phyloP scores from a whole-genome alignment of 169 alveolate species.

The Plasmodium malariae region DNA sequence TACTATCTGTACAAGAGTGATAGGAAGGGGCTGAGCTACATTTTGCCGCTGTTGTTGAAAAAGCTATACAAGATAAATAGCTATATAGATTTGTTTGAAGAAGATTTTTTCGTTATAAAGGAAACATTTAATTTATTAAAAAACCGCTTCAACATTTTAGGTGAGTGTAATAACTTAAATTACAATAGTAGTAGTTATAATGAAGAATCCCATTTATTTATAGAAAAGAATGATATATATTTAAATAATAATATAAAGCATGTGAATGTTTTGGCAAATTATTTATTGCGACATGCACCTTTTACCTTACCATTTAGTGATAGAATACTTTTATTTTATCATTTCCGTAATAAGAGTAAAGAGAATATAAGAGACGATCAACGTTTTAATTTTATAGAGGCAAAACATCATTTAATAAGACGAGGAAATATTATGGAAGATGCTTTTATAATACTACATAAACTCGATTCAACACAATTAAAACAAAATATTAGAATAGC shows the following conservation, averaged over 20 bases:
- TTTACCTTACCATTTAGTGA: conserved; percentile 79
- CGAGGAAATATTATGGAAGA: conserved; percentile 87
- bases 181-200: conserved; percentile 26
- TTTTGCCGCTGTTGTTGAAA: conserved; percentile 5
- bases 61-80: conserved; percentile 38
- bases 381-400: conserved; percentile 53
- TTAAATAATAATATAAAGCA: conserved; percentile 62
- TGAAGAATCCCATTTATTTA: conserved; percentile 19
- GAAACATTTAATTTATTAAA: conserved; percentile 48
- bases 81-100: conserved; percentile 44
- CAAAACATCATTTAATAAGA: conserved; percentile 79
- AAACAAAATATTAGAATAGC: conserved; percentile 87
- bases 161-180: conserved; percentile 42
- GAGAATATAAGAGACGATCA: conserved; percentile 69
- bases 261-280: conserved; percentile 68
- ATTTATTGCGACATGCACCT: conserved; percentile 71
- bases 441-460: conserved; percentile 79
- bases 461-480: conserved; percentile 76
- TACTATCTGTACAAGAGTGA: conserved; percentile 40
- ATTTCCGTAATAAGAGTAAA: conserved; percentile 70
- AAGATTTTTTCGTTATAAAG: conserved; percentile 44
- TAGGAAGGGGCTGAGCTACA: conserved; percentile 19
- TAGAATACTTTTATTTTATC: conserved; percentile 76
- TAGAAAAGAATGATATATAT: conserved; percentile 44
- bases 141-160: conserved; percentile 48